Conservation (phyloP, 345 rosid species). For the Euclidium syriacum region DNA sequence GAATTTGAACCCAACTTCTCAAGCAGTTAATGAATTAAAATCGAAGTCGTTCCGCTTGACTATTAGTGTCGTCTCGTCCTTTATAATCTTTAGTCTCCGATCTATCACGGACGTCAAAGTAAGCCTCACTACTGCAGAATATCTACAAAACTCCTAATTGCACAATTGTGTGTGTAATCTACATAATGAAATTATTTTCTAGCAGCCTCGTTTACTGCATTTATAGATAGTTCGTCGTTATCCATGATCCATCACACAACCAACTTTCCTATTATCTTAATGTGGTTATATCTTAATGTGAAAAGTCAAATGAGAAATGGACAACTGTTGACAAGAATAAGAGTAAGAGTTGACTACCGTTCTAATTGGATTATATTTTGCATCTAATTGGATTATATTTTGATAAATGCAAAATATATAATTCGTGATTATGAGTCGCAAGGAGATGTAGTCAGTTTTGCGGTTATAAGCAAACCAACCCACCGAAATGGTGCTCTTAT, state of each 20-base stretch:
- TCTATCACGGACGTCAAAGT: conserved; percentile 16
- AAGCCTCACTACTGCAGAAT: background rate
- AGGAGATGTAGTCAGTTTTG: too few relatives aligned
- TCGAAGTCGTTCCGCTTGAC: conserved; percentile 9
- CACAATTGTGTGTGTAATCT: background rate
- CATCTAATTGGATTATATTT: too few relatives aligned
- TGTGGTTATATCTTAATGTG: conserved; percentile 5
- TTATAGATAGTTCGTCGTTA: conserved; percentile 10
- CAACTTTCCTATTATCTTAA: background rate
- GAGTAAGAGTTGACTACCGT: too few relatives aligned
- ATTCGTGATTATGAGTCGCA: too few relatives aligned
- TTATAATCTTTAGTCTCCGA: background rate
- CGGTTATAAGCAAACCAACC: too few relatives aligned
- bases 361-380: too few relatives aligned
- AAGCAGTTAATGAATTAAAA: conserved; percentile 6
- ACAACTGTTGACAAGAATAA: too few relatives aligned
- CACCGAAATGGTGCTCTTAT: too few relatives aligned
- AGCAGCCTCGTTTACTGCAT: conserved; percentile 30
- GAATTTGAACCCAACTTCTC: background rate
- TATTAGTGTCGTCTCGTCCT: conserved; percentile 13
- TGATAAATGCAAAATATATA: too few relatives aligned
- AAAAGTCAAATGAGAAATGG: background rate
- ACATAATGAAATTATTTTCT: background rate
- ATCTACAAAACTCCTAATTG: background rate
- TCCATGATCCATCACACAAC: conserved; percentile 26